Conservation (phyloP, 2,329 filamentous ascomycete species). For the Diaporthe sp. region DNA sequence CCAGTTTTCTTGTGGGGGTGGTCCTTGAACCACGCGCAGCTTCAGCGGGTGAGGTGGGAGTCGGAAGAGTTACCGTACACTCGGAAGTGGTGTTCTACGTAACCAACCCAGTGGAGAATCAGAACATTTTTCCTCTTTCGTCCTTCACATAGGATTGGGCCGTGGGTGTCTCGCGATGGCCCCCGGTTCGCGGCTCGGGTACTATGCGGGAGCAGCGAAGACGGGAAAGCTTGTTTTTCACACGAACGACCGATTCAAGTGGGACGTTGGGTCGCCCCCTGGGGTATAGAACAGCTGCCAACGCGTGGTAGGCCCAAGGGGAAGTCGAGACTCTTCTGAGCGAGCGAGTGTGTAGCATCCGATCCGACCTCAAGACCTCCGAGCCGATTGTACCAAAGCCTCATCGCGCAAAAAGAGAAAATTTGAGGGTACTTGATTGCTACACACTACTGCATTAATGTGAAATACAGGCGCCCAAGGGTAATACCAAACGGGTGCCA, state of each 20-base stretch:
- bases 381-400: background rate
- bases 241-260: background rate
- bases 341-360: conserved; percentile 1
- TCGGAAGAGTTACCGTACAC: background rate
- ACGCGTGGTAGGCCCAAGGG: background rate
- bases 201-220: conserved; percentile 15
- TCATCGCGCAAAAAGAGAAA: background rate
- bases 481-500: background rate
- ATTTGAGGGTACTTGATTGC: background rate
- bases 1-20: background rate
- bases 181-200: conserved; percentile 1
- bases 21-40: background rate
- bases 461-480: too few relatives aligned
- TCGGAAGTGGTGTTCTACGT: background rate
- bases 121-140: background rate
- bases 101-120: background rate
- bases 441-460: background rate
- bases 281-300: conserved; percentile 6
- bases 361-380: background rate
- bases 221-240: conserved; percentile 17
- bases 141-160: background rate
- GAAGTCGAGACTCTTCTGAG: background rate
- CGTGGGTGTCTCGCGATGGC: background rate
- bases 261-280: background rate
- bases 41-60: background rate